A percentile compares a stretch with the other conserved stretches of the same genome.
These are phyloP conservation scores for Daldinia vernicosa DNA, from an alignment of 495 filamentous ascomycete genomes.

Conservation along the genomic window DNA sequence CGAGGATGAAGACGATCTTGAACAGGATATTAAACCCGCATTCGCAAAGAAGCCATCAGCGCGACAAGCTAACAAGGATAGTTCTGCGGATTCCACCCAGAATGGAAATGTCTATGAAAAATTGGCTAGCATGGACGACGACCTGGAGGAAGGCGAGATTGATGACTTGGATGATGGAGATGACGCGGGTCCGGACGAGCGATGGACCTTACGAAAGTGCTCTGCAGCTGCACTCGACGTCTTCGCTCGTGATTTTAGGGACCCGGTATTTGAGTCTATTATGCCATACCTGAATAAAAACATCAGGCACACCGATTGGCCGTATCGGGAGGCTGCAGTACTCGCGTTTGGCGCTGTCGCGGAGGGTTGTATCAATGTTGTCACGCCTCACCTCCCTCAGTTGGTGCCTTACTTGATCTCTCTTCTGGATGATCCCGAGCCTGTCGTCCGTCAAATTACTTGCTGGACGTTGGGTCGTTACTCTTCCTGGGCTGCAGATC, in stretches of 20 bases:
- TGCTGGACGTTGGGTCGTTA: slow-evolving; percentile 98
- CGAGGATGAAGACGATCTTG: slow-evolving; percentile 89
- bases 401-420: slow-evolving; percentile 91
- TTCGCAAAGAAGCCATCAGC: slow-evolving; percentile 78
- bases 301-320: slow-evolving; percentile 88
- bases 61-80: slow-evolving; percentile 61
- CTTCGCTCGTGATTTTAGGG: slow-evolving; percentile 88
- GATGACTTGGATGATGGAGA: slow-evolving; percentile 79
- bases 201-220: slow-evolving; percentile 97
- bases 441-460: slow-evolving; percentile 96
- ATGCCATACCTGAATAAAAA: slow-evolving; percentile 93
- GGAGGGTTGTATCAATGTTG: slow-evolving; percentile 90
- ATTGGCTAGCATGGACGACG: slow-evolving; percentile 67
- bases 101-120: slow-evolving; percentile 61
- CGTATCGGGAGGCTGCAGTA: slow-evolving; percentile 91
- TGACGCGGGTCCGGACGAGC: slow-evolving; percentile 84
- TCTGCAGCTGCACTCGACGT: slow-evolving; percentile 96
- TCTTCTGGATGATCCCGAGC: slow-evolving; percentile 82
- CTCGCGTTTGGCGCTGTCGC: slow-evolving; percentile 94
- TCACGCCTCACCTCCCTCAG: slow-evolving; percentile 89
- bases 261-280: slow-evolving; percentile 87
- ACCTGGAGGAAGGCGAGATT: slow-evolving; percentile 89
- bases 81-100: slow-evolving; percentile 60
- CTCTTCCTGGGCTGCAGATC: slow-evolving; percentile 88
- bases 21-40: slow-evolving; percentile 89